A percentile compares a stretch with the other conserved stretches of the same genome.
Evolutionary conservation across 441 rosid species (phyloP).

Genomic region (Adansonia gregorii): DNA sequence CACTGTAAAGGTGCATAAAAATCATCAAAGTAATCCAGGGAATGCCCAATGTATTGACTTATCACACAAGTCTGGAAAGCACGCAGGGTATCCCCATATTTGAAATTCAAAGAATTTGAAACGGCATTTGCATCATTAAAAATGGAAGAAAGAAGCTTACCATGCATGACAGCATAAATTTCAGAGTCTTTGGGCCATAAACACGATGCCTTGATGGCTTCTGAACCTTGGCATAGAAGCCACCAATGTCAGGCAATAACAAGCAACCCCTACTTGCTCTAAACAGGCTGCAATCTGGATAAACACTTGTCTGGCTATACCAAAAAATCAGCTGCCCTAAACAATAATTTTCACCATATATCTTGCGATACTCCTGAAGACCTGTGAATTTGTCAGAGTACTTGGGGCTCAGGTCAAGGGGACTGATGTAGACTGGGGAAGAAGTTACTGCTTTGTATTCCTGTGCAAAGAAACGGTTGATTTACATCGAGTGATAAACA

Average conservation of each 20-base stretch:
- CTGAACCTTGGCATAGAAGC: slow-evolving; percentile 90
- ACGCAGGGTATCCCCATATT: background rate
- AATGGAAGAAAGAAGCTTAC: slow-evolving; percentile 44
- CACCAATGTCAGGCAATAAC: slow-evolving; percentile 82
- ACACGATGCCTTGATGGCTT: slow-evolving; percentile 81
- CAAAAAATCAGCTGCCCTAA: slow-evolving; percentile 95
- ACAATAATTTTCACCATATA: slow-evolving; percentile 93
- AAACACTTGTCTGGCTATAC: slow-evolving; percentile 83
- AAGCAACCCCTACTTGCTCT: slow-evolving; percentile 87
- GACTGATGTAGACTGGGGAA: slow-evolving; percentile 85
- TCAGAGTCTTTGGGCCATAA: slow-evolving; percentile 80
- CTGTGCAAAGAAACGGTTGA: slow-evolving; percentile 44
- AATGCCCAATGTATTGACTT: background rate
- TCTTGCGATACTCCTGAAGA: slow-evolving; percentile 76
- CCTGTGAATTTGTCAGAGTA: slow-evolving; percentile 68
- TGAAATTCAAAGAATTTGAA: background rate
- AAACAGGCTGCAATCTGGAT: slow-evolving; percentile 80
- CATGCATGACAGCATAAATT: slow-evolving; percentile 83
- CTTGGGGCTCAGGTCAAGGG: slow-evolving; percentile 95
- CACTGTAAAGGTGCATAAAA: background rate
- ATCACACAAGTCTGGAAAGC: background rate
- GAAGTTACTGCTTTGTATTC: slow-evolving; percentile 82
- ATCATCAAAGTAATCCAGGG: background rate
- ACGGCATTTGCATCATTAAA: background rate
- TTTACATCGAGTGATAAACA: slow-evolving; percentile 28